Evolutionary conservation across 1,139 yeast genomes (phyloP), one percentile per base, ranked within the genome.

Genomic region (Zygoascus hellenicus): DNA sequence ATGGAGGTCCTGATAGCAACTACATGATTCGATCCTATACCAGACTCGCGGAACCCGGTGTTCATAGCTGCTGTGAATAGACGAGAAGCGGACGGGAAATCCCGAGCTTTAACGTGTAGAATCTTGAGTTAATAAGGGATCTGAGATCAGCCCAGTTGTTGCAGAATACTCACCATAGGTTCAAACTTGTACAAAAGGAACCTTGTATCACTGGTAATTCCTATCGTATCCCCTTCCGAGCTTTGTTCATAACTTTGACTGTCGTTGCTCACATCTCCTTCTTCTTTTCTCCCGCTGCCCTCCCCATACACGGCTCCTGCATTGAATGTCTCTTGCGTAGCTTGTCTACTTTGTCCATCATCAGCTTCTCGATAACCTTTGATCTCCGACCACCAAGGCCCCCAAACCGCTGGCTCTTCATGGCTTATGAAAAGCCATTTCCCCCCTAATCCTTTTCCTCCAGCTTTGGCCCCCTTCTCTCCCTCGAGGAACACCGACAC

Each of bases 401-500:
- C 59, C 1, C 61, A 56, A n/a, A 84, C 67, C 10, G 75, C 68
- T 1, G 59, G 55, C 1, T 75, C 70, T 41, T 81, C 79, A 60
- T 87, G 96, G 0, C 88, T 79, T 2, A 87, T 88, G 67, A 78
- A 87, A n/a, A 86, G 59, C 96, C 96, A 87, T 50, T 73, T 74
- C 0, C 96, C 96, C 43, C 88, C 86, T 47, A 80, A 77, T 2
- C 96, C 96, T 59, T 87, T 87, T n/a, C 94, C 86, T 1, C 95
- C 94, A 10, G 83, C 74, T 57, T 79, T 78, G 0, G 53, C 36
- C 13, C 32, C 28, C 50, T 61, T 66, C 26, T 52, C 51, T 1
- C 95, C 95, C 60, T 86, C 95, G 2, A 83, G 64, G 60, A 83
- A 87, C 0, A 87, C 88, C 48, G 90, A 81, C 1, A 87, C 83